Conservation (phyloP, 1,139 yeast genomes). For the Candida pseudocylindracea region DNA sequence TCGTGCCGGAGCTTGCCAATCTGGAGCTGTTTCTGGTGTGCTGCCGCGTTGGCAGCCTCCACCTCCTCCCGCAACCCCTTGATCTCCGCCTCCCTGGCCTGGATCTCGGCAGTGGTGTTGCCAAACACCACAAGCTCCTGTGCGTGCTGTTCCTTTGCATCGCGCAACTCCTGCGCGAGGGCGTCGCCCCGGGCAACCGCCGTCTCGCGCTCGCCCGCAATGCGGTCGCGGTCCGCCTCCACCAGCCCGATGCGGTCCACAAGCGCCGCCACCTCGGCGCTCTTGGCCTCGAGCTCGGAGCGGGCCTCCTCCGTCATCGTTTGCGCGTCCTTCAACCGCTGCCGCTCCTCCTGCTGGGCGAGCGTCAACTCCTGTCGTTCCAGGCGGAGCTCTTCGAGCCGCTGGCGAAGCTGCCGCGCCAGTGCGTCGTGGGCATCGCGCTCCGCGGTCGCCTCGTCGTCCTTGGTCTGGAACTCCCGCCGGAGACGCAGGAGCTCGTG, state of each 20-base stretch:
- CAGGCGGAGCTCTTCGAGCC: slow-evolving; percentile 16
- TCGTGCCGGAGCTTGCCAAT: slow-evolving; percentile 89
- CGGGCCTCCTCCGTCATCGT: slow-evolving; percentile 24
- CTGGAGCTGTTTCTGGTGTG: slow-evolving; percentile 50
- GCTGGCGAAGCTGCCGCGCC: slow-evolving; percentile 12
- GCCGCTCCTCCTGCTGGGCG: slow-evolving; percentile 21
- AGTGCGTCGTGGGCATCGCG: slow-evolving; percentile 20
- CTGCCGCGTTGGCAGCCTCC: no score
- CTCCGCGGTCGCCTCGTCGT: slow-evolving; percentile 20
- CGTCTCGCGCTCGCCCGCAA: neutral
- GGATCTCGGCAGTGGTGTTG: slow-evolving; percentile 1
- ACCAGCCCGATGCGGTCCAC: slow-evolving; percentile 5
- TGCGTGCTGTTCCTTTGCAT: neutral
- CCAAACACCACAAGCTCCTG: neutral
- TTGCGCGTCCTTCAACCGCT: slow-evolving; percentile 18
- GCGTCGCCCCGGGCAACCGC: neutral
- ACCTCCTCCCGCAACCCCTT: slow-evolving; percentile 11
- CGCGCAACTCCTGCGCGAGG: neutral
- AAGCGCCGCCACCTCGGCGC: slow-evolving; percentile 4
- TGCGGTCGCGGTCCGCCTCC: slow-evolving; percentile 2
- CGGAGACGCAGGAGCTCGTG: slow-evolving; percentile 23
- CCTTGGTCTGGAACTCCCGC: slow-evolving; percentile 19
- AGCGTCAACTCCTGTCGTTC: slow-evolving; percentile 23
- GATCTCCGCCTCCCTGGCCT: slow-evolving; percentile 4
- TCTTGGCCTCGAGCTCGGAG: slow-evolving; percentile 9